Base-by-base conservation (phyloP, 2,329 filamentous ascomycete species). In the Colletotrichum destructivum region DNA sequence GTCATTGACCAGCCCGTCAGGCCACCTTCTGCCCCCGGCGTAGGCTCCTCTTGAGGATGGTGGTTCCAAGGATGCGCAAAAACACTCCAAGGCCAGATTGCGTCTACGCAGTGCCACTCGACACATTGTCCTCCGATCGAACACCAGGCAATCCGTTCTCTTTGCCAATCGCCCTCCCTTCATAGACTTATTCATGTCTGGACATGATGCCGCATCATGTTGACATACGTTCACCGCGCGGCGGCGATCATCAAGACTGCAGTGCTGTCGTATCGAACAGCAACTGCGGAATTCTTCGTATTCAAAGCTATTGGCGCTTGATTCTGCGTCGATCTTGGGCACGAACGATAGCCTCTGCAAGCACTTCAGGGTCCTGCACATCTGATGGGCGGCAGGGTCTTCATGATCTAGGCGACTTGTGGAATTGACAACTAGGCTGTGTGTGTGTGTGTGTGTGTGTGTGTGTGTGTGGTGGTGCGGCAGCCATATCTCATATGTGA, bases 331-430 rank as follows among this genome's bases (percentile, higher is more conserved):
- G 59, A 71, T 63, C 65, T n/a, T 54, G 4, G 52, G 59, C 40
- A 18, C 9, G 35, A 54, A 56, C 38, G 18, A 26, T 18, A 26
- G 9, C 40, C 26, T 21, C 46, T 69, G 59, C 59, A 71, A 59
- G 44, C 18, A 35, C 26, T 49, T 49, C 69, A 63, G 65, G 69
- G 65, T 60, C 64, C 16, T 62, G 64, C 60, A 52, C 69, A 62
- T 55, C 5, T 68, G 52, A 67, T 3, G 59, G 42, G 46, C 35
- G 42, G 63, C 13, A 62, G 55, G 69, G 64, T 63, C 65, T 35
- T 57, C 13, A 40, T 62, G 42, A 23, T 55, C 42, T 59, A 60
- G 59, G 46, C 65, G 54, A 59, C 40, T 54, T 52, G 44, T 61
- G 52, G 57, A 63, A 44, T 23, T 18, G 38, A 18, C 31, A 63